Percentiles rank a stretch among this genome's conserved stretches.
Evolutionary conservation across 164 flowering plant genomes (phyloP).

Genomic region (Umbellularia californica): DNA sequence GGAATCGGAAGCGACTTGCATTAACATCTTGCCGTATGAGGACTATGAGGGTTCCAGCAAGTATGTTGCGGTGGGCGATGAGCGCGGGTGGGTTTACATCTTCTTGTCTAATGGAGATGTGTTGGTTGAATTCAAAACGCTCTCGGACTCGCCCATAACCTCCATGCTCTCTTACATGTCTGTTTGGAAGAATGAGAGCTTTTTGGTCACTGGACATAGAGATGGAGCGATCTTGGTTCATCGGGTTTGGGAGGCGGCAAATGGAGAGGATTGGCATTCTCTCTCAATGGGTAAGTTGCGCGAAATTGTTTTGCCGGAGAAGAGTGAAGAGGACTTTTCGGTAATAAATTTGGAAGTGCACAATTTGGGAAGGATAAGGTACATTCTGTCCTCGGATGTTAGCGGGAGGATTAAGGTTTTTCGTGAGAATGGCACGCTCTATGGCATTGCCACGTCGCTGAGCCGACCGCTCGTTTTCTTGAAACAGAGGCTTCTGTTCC

Average conservation of each 20-base stretch:
- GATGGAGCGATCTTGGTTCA: constrained; percentile 63
- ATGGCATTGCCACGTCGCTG: constrained; percentile 50
- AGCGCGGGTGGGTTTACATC: constrained; percentile 65
- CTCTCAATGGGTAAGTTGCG: constrained; percentile 46
- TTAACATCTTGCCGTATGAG: constrained; percentile 65
- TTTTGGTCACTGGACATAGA: constrained; percentile 74
- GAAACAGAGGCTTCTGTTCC: constrained; percentile 85
- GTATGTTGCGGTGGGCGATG: constrained; percentile 88
- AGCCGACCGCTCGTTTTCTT: constrained; percentile 77
- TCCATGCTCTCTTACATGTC: constrained; percentile 77
- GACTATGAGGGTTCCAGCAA: constrained; percentile 81
- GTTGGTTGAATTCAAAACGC: constrained; percentile 49
- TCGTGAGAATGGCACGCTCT: constrained; percentile 58
- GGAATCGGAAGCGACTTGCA: constrained; percentile 61
- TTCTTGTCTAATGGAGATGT: constrained; percentile 79
- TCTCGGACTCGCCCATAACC: constrained; percentile 49
- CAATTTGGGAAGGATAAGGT: constrained; percentile 70
- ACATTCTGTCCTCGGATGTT: constrained; percentile 52
- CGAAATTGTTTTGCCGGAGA: constrained; percentile 24
- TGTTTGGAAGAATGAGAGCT: constrained; percentile 68
- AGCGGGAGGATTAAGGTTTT: constrained; percentile 63
- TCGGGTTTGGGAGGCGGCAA: constrained; percentile 62
- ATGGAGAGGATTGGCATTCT: constrained; percentile 65
- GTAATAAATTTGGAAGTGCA: constrained; percentile 74
- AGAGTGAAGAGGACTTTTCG: constrained; percentile 28